A percentile compares a stretch with the other conserved stretches of the same genome.
These are phyloP conservation scores for Pseudotsuga menziesii DNA, from an alignment of 75 land plant genomes.

Conservation along the genomic window DNA sequence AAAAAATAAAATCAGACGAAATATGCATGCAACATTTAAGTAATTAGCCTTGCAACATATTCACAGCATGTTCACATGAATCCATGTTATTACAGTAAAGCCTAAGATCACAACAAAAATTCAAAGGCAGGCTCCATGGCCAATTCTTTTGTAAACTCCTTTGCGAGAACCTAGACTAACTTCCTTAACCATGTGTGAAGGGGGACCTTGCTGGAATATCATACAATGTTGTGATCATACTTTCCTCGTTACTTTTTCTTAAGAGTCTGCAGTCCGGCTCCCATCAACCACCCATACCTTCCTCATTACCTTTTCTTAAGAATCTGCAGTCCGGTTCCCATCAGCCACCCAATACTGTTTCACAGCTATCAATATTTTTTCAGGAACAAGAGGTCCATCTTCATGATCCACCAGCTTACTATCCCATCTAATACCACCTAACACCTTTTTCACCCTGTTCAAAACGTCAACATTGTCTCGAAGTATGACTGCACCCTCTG, in stretches of 20 bases:
- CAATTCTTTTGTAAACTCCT: too few species aligned
- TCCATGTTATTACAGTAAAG: too few species aligned
- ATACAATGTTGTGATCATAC: too few species aligned
- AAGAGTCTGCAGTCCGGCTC: conserved; percentile 10
- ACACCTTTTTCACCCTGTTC: conserved; percentile 54
- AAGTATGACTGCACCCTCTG: conserved; percentile 80
- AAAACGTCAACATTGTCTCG: conserved; percentile 75
- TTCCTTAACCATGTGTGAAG: too few species aligned
- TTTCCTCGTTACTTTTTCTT: not conserved
- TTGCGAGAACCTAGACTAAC: too few species aligned
- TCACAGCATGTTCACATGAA: too few species aligned
- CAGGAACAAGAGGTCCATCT: conserved; percentile 66
- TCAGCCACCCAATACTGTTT: conserved; percentile 70
- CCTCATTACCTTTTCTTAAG: not conserved
- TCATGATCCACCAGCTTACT: conserved; percentile 78
- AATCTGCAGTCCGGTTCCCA: conserved; percentile 13
- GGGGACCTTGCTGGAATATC: too few species aligned
- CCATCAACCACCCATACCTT: conserved; percentile 42
- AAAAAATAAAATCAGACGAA: too few species aligned
- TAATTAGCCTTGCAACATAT: too few species aligned
- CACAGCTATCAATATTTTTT: conserved; percentile 77
- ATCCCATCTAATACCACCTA: conserved; percentile 74
- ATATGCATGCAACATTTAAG: too few species aligned
- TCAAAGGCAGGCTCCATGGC: too few species aligned
- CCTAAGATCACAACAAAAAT: too few species aligned